These are phyloP conservation scores for Physaria fendleri DNA, from an alignment of 345 rosid genomes.

Conservation along the genomic window DNA sequence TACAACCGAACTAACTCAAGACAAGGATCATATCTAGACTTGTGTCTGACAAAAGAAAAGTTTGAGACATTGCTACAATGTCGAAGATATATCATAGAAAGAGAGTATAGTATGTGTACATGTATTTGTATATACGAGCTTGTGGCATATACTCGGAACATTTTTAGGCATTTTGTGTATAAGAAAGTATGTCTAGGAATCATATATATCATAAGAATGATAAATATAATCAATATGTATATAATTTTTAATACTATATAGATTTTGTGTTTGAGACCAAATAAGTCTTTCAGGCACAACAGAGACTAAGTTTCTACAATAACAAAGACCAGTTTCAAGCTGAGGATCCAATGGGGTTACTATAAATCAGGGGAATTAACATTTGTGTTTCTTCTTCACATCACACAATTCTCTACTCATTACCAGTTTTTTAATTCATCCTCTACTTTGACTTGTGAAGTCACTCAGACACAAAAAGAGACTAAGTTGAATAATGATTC, in stretches of 20 bases:
- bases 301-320: too few relatives aligned
- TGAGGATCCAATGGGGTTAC: too few relatives aligned
- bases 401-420: not conserved
- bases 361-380: too few relatives aligned
- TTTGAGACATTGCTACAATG: constrained; percentile 3
- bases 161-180: constrained; percentile 22
- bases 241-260: too few relatives aligned
- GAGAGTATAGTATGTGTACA: constrained; percentile 2
- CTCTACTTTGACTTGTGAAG: not conserved
- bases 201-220: not conserved
- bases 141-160: constrained; percentile 5
- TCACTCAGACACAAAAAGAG: not conserved
- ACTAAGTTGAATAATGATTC: not conserved
- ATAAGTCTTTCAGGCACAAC: too few relatives aligned
- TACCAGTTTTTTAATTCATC: not conserved
- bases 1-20: too few relatives aligned
- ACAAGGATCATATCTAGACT: too few relatives aligned
- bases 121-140: constrained; percentile 10
- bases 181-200: constrained; percentile 16
- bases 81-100: not conserved
- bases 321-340: too few relatives aligned
- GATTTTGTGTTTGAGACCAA: too few relatives aligned
- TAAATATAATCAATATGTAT: not conserved
- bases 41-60: constrained; percentile 15
- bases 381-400: too few relatives aligned